These are phyloP conservation scores for Diaporthe caulivora DNA, from an alignment of 2,329 filamentous ascomycete genomes.

Conservation along the genomic window DNA sequence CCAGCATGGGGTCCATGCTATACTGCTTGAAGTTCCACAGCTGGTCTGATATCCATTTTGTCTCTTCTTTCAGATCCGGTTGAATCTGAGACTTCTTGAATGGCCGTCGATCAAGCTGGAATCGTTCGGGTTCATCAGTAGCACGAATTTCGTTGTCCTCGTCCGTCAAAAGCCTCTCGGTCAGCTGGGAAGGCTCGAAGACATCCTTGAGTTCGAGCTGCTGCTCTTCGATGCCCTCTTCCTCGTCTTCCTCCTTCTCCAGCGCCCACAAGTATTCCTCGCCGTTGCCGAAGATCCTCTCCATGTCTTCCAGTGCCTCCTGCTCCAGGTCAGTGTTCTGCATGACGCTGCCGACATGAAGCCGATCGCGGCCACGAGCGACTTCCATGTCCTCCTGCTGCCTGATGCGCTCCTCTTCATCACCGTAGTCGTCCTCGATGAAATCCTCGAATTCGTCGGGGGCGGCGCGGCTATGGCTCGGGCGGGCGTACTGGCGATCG, in stretches of 20 bases:
- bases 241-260: conserved; percentile 87
- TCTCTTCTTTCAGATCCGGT: conserved; percentile 80
- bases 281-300: conserved; percentile 94
- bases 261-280: conserved; percentile 97
- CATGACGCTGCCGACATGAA: conserved; percentile 75
- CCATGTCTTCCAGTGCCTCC: conserved; percentile 94
- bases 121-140: conserved; percentile 91
- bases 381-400: conserved; percentile 90
- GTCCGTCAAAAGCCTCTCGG: conserved; percentile 94
- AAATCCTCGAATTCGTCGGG: conserved; percentile 93
- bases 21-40: conserved; percentile 90
- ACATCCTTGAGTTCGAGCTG: conserved; percentile 96
- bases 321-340: conserved; percentile 91
- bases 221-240: conserved; percentile 84
- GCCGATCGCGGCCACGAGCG: conserved; percentile 80
- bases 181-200: conserved; percentile 95
- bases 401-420: conserved; percentile 81
- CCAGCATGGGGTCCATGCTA: conserved; percentile 70
- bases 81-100: conserved; percentile 89
- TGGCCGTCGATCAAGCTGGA: conserved; percentile 89
- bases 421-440: conserved; percentile 95
- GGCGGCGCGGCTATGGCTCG: conserved; percentile 66
- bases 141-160: conserved; percentile 92
- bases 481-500: conserved; percentile 63
- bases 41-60: conserved; percentile 89